Conservation (phyloP, 148 eudicot species). For the Rhododendron kiyosumense region DNA sequence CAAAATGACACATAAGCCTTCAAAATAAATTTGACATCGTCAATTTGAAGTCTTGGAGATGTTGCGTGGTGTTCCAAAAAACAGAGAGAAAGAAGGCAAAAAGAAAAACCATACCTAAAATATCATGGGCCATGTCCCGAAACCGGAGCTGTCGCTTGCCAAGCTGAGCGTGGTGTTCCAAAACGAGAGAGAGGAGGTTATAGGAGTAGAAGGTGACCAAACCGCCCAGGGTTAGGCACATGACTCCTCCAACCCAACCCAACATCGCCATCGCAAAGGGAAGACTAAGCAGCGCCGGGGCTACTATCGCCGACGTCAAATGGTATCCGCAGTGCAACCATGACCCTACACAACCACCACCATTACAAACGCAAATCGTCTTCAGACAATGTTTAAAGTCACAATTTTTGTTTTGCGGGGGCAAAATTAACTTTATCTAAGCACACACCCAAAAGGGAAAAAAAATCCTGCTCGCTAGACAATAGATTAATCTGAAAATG, state of each 20-base stretch:
- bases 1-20: no score
- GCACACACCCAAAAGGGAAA: no score
- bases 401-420: background rate
- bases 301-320: conserved; percentile 49
- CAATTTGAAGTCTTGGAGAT: no score
- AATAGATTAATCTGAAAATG: no score
- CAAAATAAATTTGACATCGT: no score
- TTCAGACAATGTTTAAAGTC: background rate
- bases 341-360: conserved; percentile 21
- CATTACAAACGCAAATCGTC: background rate
- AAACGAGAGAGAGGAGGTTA: conserved; percentile 37
- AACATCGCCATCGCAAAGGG: conserved; percentile 37
- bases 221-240: conserved; percentile 25
- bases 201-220: conserved; percentile 46
- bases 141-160: conserved; percentile 52
- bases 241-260: conserved; percentile 47
- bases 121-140: conserved; percentile 51
- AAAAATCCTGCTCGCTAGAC: no score
- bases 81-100: no score
- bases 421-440: no score
- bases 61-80: no score
- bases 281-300: conserved; percentile 43
- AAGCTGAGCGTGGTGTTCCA: conserved; percentile 39
- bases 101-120: conserved; percentile 28
- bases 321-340: conserved; percentile 63